These are phyloP conservation scores for Aspergillus oerlinghausenensis DNA, from an alignment of 2,329 filamentous ascomycete species.

Conservation along the genomic window DNA sequence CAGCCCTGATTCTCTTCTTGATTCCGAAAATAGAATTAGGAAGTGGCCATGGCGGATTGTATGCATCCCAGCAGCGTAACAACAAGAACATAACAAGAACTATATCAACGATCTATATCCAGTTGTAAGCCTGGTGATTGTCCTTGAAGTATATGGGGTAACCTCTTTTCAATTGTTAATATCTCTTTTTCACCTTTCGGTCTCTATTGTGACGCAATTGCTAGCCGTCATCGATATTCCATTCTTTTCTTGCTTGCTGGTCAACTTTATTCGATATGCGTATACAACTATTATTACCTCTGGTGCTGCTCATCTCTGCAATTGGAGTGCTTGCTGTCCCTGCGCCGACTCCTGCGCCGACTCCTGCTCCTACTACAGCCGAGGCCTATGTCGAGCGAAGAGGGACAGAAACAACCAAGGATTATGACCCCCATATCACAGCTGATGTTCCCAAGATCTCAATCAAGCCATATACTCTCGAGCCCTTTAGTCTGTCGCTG, in stretches of 20 bases:
- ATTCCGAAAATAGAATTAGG: background rate
- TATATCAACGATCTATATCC: no score
- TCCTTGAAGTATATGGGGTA: no score
- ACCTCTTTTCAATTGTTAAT: no score
- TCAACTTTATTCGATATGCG: background rate
- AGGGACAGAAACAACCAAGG: background rate
- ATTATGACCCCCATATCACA: slow-evolving; percentile 1
- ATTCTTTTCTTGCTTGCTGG: no score
- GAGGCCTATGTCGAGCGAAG: background rate
- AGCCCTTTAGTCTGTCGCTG: background rate
- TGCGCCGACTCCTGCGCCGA: background rate
- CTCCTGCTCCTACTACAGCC: background rate
- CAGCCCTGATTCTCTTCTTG: background rate
- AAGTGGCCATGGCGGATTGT: background rate
- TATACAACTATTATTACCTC: background rate
- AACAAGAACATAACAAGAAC: no score
- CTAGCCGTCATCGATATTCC: no score
- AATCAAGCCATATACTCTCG: background rate
- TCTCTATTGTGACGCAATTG: no score
- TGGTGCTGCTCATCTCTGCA: background rate
- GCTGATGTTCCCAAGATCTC: background rate
- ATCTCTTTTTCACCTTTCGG: no score
- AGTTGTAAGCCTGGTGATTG: no score
- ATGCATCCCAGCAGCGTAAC: no score
- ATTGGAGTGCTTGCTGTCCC: background rate